These are phyloP conservation scores for Petunia secreta DNA, from an alignment of 257 asterid genomes.

Conservation along the genomic window DNA sequence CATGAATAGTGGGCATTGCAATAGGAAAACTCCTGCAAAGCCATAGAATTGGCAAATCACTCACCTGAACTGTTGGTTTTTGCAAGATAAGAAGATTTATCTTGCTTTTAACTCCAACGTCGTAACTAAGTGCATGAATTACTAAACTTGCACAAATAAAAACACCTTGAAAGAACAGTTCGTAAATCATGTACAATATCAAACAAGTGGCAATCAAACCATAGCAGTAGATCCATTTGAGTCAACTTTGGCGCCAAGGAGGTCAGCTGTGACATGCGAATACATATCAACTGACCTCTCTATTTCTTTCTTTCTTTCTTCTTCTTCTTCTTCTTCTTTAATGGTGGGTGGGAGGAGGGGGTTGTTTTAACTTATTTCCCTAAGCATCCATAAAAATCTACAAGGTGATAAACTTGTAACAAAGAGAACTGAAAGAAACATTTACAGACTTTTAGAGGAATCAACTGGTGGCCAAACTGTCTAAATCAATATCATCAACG, in stretches of 20 bases:
- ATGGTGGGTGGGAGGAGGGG: not conserved
- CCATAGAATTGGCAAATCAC: not conserved
- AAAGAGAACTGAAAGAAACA: not conserved
- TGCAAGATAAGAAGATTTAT: not conserved
- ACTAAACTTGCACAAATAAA: not conserved
- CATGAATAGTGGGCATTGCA: no score
- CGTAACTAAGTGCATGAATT: not conserved
- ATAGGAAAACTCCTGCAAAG: not conserved
- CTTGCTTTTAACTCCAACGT: not conserved
- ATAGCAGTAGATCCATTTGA: not conserved
- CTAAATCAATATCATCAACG: slow-evolving; percentile 66
- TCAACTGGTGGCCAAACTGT: slow-evolving; percentile 51
- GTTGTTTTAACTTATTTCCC: slow-evolving; percentile 13
- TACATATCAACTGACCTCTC: slow-evolving; percentile 8
- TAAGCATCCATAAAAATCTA: not conserved
- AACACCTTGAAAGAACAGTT: not conserved
- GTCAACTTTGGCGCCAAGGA: slow-evolving; percentile 17
- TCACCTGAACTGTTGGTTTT: not conserved
- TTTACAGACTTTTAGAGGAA: slow-evolving; percentile 33
- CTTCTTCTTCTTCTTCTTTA: not conserved
- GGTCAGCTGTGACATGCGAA: slow-evolving; percentile 3
- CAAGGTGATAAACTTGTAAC: slow-evolving; percentile 25
- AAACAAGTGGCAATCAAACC: slow-evolving; percentile 21
- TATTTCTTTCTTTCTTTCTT: not conserved
- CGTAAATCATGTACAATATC: slow-evolving; percentile 10